Base-by-base conservation (phyloP, 2,329 filamentous ascomycete genomes). In the Madurella fahalii region DNA sequence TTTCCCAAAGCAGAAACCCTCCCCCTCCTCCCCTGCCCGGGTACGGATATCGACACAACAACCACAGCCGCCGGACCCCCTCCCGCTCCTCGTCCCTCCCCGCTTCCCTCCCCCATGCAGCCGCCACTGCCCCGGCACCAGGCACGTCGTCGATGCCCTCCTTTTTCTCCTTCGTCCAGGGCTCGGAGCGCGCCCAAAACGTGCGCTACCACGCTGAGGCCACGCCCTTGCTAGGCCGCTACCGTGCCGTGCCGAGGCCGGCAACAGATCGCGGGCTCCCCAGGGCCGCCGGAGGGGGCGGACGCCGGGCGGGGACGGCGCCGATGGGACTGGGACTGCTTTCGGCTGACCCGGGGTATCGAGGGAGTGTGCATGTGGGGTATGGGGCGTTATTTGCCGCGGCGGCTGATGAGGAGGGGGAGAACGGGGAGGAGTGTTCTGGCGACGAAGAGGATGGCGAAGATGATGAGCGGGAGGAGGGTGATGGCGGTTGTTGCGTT, bases 91-190 rank as follows among this genome's bases (percentile, higher is more conserved):
- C 16, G 13, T 25, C 47, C 44, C 32, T 16, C 13, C 30, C 40
- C 8, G 17, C 42, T 9, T 39, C 47, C 25, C 16, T 25, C 7
- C 25, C 25, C 7, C 25, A 25, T 25, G 25, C 25, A 7, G 4
- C 25, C 25, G 11, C 34, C 11, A 37, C 34, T 4, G 11, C 34
- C 34, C 34, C 11, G 34, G 34, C 25, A 9, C 34, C 34, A 15
- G 34, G 34, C 5, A 40, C 53, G n/a, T 40, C 58, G 0, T 30
- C 54, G 16, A 52, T 86, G 82, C 81, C 83, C 66, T 76, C 78
- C 65, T 84, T 86, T 75, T 86, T 87, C 72, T 76, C 79, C 67
- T 87, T 87, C 71, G 83, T 83, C 59, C 83, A 83, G 65, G 84
- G 83, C 68, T 77, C 73, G 64, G 84, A 86, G 71, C 78, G 56